phyloP scores from a whole-genome alignment of 2,329 filamentous ascomycete species.

The Samsoniella hepiali region DNA sequence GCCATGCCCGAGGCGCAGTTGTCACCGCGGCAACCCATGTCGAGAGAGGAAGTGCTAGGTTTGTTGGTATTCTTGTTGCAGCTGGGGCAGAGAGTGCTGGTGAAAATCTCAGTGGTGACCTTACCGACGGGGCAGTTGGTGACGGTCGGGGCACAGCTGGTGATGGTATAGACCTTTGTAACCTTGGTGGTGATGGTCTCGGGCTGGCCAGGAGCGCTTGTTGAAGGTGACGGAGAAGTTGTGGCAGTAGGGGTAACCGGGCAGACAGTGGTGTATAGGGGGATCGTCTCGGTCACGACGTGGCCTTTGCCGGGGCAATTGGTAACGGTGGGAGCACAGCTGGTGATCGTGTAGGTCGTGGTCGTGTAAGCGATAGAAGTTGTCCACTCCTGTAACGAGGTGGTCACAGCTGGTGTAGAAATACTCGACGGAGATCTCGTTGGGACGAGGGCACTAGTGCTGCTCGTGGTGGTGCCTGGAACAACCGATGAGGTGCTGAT shows the following conservation, averaged over 20 bases:
- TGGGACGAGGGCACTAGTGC: background rate
- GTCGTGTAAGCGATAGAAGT: conserved; percentile 33
- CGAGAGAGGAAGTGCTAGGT: background rate
- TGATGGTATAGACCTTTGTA: conserved; percentile 30
- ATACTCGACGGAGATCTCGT: background rate
- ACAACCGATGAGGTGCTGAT: background rate
- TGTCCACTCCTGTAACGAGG: conserved; percentile 14
- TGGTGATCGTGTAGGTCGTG: conserved; percentile 30
- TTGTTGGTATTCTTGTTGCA: background rate
- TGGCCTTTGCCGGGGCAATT: conserved; percentile 28
- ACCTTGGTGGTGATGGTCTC: conserved; percentile 10
- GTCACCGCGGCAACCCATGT: background rate
- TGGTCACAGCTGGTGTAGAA: background rate
- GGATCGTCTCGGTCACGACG: conserved; percentile 16
- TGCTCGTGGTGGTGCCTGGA: background rate
- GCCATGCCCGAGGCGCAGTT: background rate
- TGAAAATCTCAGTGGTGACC: conserved; percentile 26
- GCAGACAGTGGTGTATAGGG: conserved; percentile 15
- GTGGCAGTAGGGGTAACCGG: background rate
- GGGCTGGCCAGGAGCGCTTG: conserved; percentile 22
- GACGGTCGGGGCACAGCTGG: conserved; percentile 29
- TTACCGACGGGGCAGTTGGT: conserved; percentile 32
- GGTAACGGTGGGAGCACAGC: conserved; percentile 29
- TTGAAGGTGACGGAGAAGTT: background rate
- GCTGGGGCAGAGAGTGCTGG: conserved; percentile 8